phyloP scores from a whole-genome alignment of 2,329 filamentous ascomycete species.

The Seiridium unicorne region DNA sequence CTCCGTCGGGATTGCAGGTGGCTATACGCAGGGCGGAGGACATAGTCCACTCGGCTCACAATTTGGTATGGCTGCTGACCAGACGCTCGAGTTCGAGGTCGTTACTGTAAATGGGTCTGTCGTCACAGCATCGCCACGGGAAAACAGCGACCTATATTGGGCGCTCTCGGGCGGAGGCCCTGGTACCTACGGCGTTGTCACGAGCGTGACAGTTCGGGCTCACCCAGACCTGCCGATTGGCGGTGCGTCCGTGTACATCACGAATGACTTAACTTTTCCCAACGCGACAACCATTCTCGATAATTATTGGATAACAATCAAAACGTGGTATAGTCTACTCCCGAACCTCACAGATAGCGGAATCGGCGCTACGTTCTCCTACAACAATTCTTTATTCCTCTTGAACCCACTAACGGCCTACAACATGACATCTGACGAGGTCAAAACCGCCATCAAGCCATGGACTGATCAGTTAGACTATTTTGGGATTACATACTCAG shows the following conservation, averaged over 20 bases:
- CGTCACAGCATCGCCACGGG: slow-evolving; percentile 37
- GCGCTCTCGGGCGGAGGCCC: slow-evolving; percentile 49
- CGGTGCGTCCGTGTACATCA: not conserved
- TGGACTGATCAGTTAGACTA: not conserved
- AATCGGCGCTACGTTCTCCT: not conserved
- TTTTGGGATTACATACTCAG: not conserved
- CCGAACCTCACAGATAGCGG: not conserved
- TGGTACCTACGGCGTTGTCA: slow-evolving; percentile 26
- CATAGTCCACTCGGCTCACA: slow-evolving; percentile 38
- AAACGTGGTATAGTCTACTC: not conserved
- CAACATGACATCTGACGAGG: not conserved
- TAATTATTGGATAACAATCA: not conserved
- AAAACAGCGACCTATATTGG: slow-evolving; percentile 54
- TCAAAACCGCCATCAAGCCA: not conserved
- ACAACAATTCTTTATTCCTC: not conserved
- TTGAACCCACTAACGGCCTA: not conserved
- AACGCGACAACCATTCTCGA: not conserved
- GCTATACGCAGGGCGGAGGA: slow-evolving; percentile 45
- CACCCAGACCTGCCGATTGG: not conserved
- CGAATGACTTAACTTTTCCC: not conserved
- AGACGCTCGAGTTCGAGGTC: slow-evolving; percentile 43
- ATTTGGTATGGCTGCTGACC: slow-evolving; percentile 47
- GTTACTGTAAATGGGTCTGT: slow-evolving; percentile 41
- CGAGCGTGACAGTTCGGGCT: not conserved
- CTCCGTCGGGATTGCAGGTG: slow-evolving; percentile 33